A percentile compares a stretch with the other conserved stretches of the same genome.
phyloP scores from a whole-genome alignment of 2,329 filamentous ascomycete genomes.

The Colletotrichum salicis region DNA sequence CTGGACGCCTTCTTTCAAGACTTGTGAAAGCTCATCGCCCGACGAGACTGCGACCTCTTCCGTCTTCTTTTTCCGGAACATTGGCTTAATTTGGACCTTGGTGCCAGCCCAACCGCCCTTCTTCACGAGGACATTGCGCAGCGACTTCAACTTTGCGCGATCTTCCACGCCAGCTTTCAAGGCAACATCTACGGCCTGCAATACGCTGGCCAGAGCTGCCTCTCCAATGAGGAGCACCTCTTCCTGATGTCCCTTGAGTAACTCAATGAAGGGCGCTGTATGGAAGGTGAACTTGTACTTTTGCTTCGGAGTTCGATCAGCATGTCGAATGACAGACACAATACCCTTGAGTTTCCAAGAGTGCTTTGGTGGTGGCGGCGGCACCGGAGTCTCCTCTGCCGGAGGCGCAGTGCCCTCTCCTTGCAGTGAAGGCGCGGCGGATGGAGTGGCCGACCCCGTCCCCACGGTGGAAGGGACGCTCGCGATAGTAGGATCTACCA shows the following conservation, averaged over 20 bases:
- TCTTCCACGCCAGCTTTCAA: slow-evolving; percentile 85
- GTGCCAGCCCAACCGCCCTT: slow-evolving; percentile 96
- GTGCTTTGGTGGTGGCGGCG: slow-evolving; percentile 83
- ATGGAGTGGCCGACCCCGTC: slow-evolving; percentile 50
- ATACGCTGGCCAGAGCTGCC: slow-evolving; percentile 86
- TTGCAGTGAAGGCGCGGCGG: slow-evolving; percentile 51
- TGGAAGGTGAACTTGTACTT: slow-evolving; percentile 99
- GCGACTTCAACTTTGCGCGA: slow-evolving; percentile 81
- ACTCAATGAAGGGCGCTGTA: slow-evolving; percentile 92
- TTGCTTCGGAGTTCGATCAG: slow-evolving; percentile 96
- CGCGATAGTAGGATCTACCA: slow-evolving; percentile 27
- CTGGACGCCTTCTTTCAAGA: slow-evolving; percentile 46
- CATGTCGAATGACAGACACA: slow-evolving; percentile 95
- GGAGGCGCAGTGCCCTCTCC: slow-evolving; percentile 43
- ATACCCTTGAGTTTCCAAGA: slow-evolving; percentile 99
- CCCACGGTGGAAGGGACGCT: slow-evolving; percentile 51
- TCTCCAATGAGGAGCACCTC: slow-evolving; percentile 95
- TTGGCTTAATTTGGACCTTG: slow-evolving; percentile 98
- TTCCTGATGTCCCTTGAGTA: slow-evolving; percentile 94
- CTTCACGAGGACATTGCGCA: slow-evolving; percentile 88
- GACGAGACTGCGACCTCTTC: slow-evolving; percentile 57
- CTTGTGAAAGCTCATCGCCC: slow-evolving; percentile 45
- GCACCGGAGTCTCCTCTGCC: slow-evolving; percentile 60
- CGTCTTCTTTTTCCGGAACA: slow-evolving; percentile 91
- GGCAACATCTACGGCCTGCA: slow-evolving; percentile 86